Base-by-base conservation (phyloP, 768 basidiomycete genomes). In the Podaxis pistillaris region DNA sequence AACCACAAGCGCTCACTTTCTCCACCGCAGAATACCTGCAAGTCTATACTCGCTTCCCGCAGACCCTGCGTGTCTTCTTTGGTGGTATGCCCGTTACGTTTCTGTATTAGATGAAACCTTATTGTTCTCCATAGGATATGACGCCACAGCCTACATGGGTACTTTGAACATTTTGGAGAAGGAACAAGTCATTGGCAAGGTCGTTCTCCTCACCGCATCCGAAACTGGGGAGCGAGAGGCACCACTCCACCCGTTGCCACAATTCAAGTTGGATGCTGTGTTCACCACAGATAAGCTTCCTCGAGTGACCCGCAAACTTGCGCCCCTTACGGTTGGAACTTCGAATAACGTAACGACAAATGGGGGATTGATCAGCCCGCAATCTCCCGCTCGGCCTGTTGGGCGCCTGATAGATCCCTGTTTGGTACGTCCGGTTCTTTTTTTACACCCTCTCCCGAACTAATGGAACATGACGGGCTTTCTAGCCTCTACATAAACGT, bases 401-500 rank as follows among this genome's bases (percentile, higher is more conserved):
- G 76, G 78, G 38, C 78, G 77, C 60, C 65, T 76, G 44, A 80
- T 90, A 63, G 90, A 91, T 70, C 86, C 88, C 36, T 83, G 79
- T 50, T 74, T 90, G 79, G 89, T 86, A 72, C 69, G 81, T 73
- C 40, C 15, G 4, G 17, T 46, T 37, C 44, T 60, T 59, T 55
- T 19, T 40, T 53, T 26, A 12, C 40, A 28, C 40, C n/a, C n/a
- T 26, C 22, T 54, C 37, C 26, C 44, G 19, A 56, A 44, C 37
- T 62, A 28, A 62, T 56, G 13, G 15, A 55, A 65, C n/a, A 38
- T 58, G 30, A 37, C 50, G 60, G 19, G 37, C 56, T 46, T 40
- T 33, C 64, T 44, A 92, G 90, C 89, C 89, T 37, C 77, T 91
- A 60, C 90, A 91, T 69, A 90, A 90, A 78, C 89, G 90, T 89